Evolutionary conservation across 805 yeast species (phyloP).

Genomic region (Millerozyma acaciae): DNA sequence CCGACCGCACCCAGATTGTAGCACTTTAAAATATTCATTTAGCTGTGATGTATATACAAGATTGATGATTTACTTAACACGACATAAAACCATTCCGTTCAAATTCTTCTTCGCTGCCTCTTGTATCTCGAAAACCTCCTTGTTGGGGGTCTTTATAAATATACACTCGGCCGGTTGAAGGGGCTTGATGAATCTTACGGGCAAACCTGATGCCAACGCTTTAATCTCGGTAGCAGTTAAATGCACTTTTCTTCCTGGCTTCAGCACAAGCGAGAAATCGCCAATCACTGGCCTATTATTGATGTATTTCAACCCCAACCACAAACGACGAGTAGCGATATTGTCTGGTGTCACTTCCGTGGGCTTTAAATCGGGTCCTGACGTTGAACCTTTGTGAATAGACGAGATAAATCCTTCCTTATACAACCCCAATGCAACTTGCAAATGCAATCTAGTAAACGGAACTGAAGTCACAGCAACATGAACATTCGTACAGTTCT

Average conservation of each 20-base stretch:
- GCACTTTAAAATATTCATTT: conserved; percentile 15
- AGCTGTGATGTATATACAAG: conserved; percentile 7
- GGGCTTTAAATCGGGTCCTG: conserved; percentile 78
- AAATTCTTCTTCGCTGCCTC: conserved; percentile 77
- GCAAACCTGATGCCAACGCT: conserved; percentile 70
- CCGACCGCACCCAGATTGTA: conserved; percentile 45
- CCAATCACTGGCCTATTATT: conserved; percentile 73
- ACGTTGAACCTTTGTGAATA: conserved; percentile 76
- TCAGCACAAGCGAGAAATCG: conserved; percentile 68
- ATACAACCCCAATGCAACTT: conserved; percentile 78
- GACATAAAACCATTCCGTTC: conserved; percentile 78
- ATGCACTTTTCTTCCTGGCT: conserved; percentile 75
- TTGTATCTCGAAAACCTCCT: conserved; percentile 65
- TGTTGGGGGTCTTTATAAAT: conserved; percentile 50
- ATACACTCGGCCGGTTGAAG: conserved; percentile 86
- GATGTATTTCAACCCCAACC: conserved; percentile 90
- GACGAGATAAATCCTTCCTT: conserved; percentile 86
- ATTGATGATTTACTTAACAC: conserved; percentile 46
- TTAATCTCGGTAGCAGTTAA: conserved; percentile 62
- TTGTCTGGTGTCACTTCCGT: conserved; percentile 83
- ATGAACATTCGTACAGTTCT: conserved; percentile 78
- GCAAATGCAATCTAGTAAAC: conserved; percentile 75
- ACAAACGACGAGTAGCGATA: conserved; percentile 76
- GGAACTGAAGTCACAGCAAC: conserved; percentile 77
- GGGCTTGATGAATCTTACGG: conserved; percentile 73